Percentiles rank a stretch among this genome's conserved stretches.
Conservation (phyloP, 2,329 filamentous ascomycete genomes). For the Hortaea sp. region DNA sequence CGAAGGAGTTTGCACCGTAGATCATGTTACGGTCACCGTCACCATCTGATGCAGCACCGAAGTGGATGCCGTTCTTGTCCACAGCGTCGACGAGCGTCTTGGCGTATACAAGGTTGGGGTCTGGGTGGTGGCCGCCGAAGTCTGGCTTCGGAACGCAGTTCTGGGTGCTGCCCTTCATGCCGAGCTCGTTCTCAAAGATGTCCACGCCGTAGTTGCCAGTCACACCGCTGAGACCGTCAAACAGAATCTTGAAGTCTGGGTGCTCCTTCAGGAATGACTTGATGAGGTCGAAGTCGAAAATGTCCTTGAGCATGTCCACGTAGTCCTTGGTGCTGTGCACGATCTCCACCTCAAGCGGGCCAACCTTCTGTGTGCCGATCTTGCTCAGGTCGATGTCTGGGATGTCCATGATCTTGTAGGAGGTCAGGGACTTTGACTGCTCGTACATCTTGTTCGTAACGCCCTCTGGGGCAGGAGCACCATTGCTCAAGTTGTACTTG, state of each 20-base stretch:
- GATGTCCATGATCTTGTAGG: conserved; percentile 85
- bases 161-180: conserved; percentile 70
- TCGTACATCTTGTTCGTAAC: conserved; percentile 98
- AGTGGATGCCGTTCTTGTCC: conserved; percentile 83
- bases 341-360: conserved; percentile 82
- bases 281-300: conserved; percentile 96
- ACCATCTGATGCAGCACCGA: conserved; percentile 91
- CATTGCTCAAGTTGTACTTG: conserved; percentile 98
- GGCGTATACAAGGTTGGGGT: conserved; percentile 95
- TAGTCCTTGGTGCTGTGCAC: conserved; percentile 92
- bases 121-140: conserved; percentile 94
- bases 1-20: conserved; percentile 91
- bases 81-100: conserved; percentile 90
- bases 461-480: conserved; percentile 86
- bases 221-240: conserved; percentile 88
- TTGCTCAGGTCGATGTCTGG: conserved; percentile 75
- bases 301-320: conserved; percentile 89
- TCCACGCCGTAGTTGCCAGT: conserved; percentile 90
- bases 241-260: conserved; percentile 90
- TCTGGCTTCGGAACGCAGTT: conserved; percentile 89
- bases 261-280: conserved; percentile 82
- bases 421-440: conserved; percentile 75
- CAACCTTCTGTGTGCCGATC: conserved; percentile 76
- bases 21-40: conserved; percentile 99
- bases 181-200: conserved; percentile 91